These are phyloP conservation scores for Petunia secreta DNA, from an alignment of 257 asterid species.

Conservation along the genomic window DNA sequence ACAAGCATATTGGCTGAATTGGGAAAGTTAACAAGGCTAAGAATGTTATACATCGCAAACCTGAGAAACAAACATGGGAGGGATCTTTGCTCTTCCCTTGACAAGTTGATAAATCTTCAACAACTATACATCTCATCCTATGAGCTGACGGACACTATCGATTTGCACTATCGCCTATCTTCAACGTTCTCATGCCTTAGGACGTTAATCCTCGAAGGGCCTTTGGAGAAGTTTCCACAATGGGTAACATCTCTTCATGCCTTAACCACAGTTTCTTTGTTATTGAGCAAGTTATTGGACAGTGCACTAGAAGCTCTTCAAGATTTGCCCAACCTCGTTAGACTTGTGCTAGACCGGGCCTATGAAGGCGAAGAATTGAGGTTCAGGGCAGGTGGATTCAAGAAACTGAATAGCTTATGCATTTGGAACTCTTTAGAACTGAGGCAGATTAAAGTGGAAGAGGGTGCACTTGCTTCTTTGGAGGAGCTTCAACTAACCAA, in stretches of 20 bases:
- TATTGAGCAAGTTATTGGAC: conserved; percentile 25
- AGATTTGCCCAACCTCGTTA: conserved; percentile 37
- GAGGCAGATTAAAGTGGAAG: conserved; percentile 34
- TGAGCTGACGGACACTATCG: conserved; percentile 22
- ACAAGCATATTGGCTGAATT: conserved; percentile 22
- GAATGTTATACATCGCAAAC: conserved; percentile 30
- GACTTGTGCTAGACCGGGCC: conserved; percentile 25
- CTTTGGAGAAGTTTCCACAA: conserved; percentile 30
- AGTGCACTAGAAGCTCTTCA: conserved; percentile 32
- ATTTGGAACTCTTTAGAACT: conserved; percentile 27
- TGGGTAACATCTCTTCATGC: conserved; percentile 36
- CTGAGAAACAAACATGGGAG: conserved; percentile 36
- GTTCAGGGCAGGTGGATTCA: conserved; percentile 40
- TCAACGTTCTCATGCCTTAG: conserved; percentile 24
- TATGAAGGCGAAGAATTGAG: conserved; percentile 36
- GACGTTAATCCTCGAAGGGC: conserved; percentile 20
- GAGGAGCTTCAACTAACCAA: conserved; percentile 3
- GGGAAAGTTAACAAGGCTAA: conserved; percentile 33
- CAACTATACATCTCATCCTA: conserved; percentile 15
- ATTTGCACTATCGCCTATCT: conserved; percentile 5
- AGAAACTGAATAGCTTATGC: conserved; percentile 33
- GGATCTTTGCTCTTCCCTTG: conserved; percentile 32
- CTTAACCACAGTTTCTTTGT: conserved; percentile 22
- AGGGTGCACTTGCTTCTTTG: conserved; percentile 37
- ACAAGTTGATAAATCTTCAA: conserved; percentile 30